These are phyloP conservation scores for Pelargonium cotyledonis DNA, from an alignment of 441 rosid species.

Conservation along the genomic window DNA sequence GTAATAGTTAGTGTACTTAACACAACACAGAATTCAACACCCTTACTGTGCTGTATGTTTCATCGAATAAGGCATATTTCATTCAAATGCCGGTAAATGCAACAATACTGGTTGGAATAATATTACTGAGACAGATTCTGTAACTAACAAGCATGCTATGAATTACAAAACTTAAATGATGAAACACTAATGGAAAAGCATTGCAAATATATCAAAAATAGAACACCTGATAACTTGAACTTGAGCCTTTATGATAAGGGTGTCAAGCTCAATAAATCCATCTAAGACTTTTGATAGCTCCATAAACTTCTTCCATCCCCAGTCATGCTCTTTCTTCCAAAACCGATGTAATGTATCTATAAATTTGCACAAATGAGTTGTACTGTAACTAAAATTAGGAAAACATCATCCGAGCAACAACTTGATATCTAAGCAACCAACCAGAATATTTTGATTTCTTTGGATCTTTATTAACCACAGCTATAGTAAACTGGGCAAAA, in stretches of 20 bases:
- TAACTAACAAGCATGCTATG: neutral
- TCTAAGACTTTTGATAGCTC: slow-evolving; percentile 74
- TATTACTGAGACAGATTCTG: neutral
- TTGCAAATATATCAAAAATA: neutral
- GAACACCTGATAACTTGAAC: slow-evolving; percentile 86
- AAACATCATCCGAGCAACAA: neutral
- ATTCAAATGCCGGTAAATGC: neutral
- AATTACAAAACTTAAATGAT: neutral
- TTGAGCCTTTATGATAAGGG: slow-evolving; percentile 85
- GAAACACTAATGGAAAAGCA: neutral
- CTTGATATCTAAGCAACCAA: slow-evolving; percentile 30
- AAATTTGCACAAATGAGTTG: slow-evolving; percentile 18
- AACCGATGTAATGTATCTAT: slow-evolving; percentile 91
- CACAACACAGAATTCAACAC: neutral
- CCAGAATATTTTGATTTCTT: slow-evolving; percentile 92
- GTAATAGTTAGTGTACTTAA: neutral
- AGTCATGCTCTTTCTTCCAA: slow-evolving; percentile 98
- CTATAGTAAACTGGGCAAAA: slow-evolving; percentile 97
- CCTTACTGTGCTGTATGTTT: neutral
- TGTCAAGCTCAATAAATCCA: slow-evolving; percentile 77
- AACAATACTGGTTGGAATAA: neutral
- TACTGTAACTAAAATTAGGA: slow-evolving; percentile 15
- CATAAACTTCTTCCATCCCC: slow-evolving; percentile 99
- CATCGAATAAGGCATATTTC: neutral
- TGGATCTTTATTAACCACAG: slow-evolving; percentile 83